Evolutionary conservation across 805 yeast genomes (phyloP).

Genomic region (Suhomyces prunicola): DNA sequence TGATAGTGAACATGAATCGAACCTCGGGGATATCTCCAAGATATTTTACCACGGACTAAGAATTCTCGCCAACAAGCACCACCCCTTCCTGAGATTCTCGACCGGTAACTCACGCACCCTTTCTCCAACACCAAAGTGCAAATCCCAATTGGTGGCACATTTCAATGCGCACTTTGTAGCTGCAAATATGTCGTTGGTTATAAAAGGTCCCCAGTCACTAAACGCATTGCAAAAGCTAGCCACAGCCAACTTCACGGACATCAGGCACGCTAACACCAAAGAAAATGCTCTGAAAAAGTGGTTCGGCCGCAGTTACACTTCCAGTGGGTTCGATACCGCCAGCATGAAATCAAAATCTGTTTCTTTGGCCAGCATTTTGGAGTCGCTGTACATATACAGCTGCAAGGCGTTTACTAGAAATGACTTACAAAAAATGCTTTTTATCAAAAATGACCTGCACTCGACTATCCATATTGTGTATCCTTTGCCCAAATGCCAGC

Average conservation of each 20-base stretch:
- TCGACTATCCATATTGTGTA: slow-evolving; percentile 42
- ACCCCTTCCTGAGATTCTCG: slow-evolving; percentile 59
- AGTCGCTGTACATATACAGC: background rate
- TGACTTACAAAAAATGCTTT: slow-evolving; percentile 2
- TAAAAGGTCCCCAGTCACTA: slow-evolving; percentile 66
- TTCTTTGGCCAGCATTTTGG: background rate
- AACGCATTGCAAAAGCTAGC: slow-evolving; percentile 55
- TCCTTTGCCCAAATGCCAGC: slow-evolving; percentile 22
- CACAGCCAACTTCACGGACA: slow-evolving; percentile 36
- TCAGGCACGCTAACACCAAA: slow-evolving; percentile 10
- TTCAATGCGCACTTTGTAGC: slow-evolving; percentile 43
- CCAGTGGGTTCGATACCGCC: background rate
- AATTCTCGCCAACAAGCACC: slow-evolving; percentile 43
- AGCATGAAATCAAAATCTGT: background rate
- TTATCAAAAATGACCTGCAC: slow-evolving; percentile 1
- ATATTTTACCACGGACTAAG: slow-evolving; percentile 58
- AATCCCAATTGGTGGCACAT: slow-evolving; percentile 34
- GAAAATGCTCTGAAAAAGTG: background rate
- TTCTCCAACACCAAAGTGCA: slow-evolving; percentile 28
- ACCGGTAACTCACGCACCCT: slow-evolving; percentile 63
- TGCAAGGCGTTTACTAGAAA: background rate
- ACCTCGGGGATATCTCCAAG: slow-evolving; percentile 43
- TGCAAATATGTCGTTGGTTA: slow-evolving; percentile 52
- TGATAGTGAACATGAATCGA: slow-evolving; percentile 65
- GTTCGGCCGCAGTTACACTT: background rate